Evolutionary conservation across 177 flowering plant species (phyloP), one percentile per base, ranked within the genome.

Genomic region (Telopea speciosissima): DNA sequence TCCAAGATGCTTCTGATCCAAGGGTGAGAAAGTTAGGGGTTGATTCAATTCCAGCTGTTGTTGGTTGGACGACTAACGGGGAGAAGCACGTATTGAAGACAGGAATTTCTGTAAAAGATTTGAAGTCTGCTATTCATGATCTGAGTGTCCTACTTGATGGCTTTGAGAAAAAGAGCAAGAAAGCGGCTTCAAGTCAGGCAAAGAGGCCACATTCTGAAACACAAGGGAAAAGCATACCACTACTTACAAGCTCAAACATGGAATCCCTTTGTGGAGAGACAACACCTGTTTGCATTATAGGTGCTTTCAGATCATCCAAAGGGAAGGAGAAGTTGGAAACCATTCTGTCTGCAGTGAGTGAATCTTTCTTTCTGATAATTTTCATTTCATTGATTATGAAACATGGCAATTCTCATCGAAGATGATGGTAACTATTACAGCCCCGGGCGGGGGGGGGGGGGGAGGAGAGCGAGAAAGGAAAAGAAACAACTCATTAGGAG

Each of bases 51-150:
- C 97, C 97, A 62, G 93, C 97, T 64, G 71, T 94, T 26, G 85
- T 94, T 74, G 97, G 97, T 68, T 88, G 92, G 93, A 80, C 87
- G 31, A 81, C 91, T 68, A 89, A 90, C 77, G 97, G 97, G 64
- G 97, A 90, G 75, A 88, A 83, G 74, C 85, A 85, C 14, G 66
- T 90, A 3, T 45, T 94, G 28, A 86, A 79, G 79, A 65, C 87
- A 17, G 97, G 99, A 36, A 82, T 90, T 21, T 73, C 85, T 69
- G 92, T 92, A 42, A 92, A 90, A 77, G 91, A 90, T 78, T 58
- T 89, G 76, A 85, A 89, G 62, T 87, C 93, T 78, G 88, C 97
- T 58, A 71, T 94, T 76, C 75, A 78, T 33, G 97, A 94, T 61
- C 80, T 94, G 11, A 81, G 88, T 65, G 25, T 14, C 12, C 54